Evolutionary conservation across 805 yeast genomes (phyloP).

Genomic region (Lipomyces starkeyi): DNA sequence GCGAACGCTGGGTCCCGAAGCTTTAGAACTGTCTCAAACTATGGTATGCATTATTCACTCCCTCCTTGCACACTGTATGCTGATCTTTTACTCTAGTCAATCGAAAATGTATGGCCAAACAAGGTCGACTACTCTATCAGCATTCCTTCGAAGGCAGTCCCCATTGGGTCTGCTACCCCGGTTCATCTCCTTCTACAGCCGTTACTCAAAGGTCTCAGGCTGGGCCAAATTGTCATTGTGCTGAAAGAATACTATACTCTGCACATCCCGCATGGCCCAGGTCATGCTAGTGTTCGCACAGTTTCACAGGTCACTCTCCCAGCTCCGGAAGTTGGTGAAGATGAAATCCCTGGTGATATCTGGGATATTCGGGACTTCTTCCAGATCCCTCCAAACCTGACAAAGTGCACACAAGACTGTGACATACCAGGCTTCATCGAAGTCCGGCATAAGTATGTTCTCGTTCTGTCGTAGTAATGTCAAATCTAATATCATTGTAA

Average conservation of each 20-base stretch:
- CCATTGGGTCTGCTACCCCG: slow-evolving; percentile 81
- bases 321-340: slow-evolving; percentile 48
- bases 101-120: slow-evolving; percentile 93
- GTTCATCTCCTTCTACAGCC: slow-evolving; percentile 78
- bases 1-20: slow-evolving; percentile 85
- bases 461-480: neutral
- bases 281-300: slow-evolving; percentile 69
- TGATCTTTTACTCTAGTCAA: slow-evolving; percentile 52
- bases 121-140: slow-evolving; percentile 89
- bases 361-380: slow-evolving; percentile 76
- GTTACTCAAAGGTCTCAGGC: slow-evolving; percentile 72
- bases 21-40: slow-evolving; percentile 86
- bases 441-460: slow-evolving; percentile 74
- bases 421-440: slow-evolving; percentile 70
- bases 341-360: slow-evolving; percentile 53
- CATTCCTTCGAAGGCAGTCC: slow-evolving; percentile 85
- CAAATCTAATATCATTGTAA: neutral
- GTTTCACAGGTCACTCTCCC: slow-evolving; percentile 59
- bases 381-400: slow-evolving; percentile 72
- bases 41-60: slow-evolving; percentile 47
- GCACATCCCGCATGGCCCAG: slow-evolving; percentile 39
- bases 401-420: slow-evolving; percentile 86
- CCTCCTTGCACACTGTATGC: neutral
- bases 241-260: slow-evolving; percentile 70
- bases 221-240: slow-evolving; percentile 74